Evolutionary conservation across 306 rosid genomes (phyloP), one percentile per base, ranked within the genome.

Genomic region (Begonia peltatifolia): DNA sequence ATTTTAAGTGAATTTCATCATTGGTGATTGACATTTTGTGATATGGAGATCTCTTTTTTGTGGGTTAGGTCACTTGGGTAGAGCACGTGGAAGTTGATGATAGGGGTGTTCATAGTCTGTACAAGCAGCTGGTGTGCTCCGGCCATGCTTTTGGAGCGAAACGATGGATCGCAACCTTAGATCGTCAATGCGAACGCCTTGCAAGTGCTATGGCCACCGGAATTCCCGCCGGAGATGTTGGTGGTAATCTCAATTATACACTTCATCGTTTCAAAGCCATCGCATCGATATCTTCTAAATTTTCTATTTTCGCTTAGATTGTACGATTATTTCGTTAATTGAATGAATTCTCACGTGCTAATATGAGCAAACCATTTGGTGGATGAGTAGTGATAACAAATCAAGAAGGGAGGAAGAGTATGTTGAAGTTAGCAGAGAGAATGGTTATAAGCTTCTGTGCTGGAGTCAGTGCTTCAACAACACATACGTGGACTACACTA

Each of bases 381-480:
- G 9, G 48, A 10, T 10, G 47, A 42, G 52, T 14, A 90, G 95
- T 86, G 64, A 77, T 92, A 73, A 87, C 96, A 22, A 92, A 65
- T 71, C 96, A 83, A 79, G 99, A 86, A 41, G 96, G 94, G 50
- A 86, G 99, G 42, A 92, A 82, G 78, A 92, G 99, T 17, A 86
- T 92, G 94, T 15, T 92, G 76, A 92, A 92, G 56, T 68, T 92
- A 22, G 99, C 99, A 0, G 99, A 92, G 76, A 86, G 99, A 48
- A 92, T 92, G 99, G 94, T 83, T 2, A 81, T 87, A 55, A 87
- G 99, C 68, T 92, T 92, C 56, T 92, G 99, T 38, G 87, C 78
- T 12, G 99, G 99, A 62, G 99, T 87, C 78, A 83, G 99, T 42
- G 99, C 94, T 23, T 86, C 99, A 0, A 92, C 96, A 12, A 81